Evolutionary conservation across 2,329 filamentous ascomycete species (phyloP), one percentile per base, ranked within the genome.

Genomic region (Penicillium sclerotigenum): DNA sequence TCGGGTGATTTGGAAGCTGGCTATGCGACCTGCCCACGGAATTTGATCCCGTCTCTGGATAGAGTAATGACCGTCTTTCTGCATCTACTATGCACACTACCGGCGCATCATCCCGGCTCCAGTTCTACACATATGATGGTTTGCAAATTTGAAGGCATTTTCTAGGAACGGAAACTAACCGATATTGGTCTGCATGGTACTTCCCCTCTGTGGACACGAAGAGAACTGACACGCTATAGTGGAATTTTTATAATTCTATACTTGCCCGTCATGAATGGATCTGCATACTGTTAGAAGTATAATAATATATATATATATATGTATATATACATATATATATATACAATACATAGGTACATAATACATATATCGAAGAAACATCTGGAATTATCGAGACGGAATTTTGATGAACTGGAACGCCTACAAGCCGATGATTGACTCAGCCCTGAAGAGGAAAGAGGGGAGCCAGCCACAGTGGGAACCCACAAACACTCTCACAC

Each of bases 31-130:
- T 22, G 41, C 16, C n/a, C 9, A 8, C 36, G 20, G 47, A 24
- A 26, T n/a, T 5, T 10, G n/a, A 18, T 33, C 47, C 47, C 18
- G 47, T 46, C 2, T 11, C 24, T 43, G 47, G 33, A 13, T n/a
- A 34, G 37, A 24, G 43, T n/a, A 46, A 24, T 29, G 36, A 18
- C 36, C 20, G 24, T 40, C 43, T 51, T 50, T 46, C 8, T 31
- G 7, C 31, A 37, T 52, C 53, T 47, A 52, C 53, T 41, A 10
- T 31, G 31, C 28, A 18, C 34, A 13, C 53, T 52, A 52, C 47
- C 8, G 31, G n/a, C 22, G 28, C 31, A 49, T 45, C 20, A 36
- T 38, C 20, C 16, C 11, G 9, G 52, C 24, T 52, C 47, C 47
- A 13, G 22, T 29, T 20, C n/a, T 42, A 38, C 18, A 34, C 36